Evolutionary conservation across 306 rosid species (phyloP), one percentile per base, ranked within the genome.

Genomic region (Casuarina glauca): DNA sequence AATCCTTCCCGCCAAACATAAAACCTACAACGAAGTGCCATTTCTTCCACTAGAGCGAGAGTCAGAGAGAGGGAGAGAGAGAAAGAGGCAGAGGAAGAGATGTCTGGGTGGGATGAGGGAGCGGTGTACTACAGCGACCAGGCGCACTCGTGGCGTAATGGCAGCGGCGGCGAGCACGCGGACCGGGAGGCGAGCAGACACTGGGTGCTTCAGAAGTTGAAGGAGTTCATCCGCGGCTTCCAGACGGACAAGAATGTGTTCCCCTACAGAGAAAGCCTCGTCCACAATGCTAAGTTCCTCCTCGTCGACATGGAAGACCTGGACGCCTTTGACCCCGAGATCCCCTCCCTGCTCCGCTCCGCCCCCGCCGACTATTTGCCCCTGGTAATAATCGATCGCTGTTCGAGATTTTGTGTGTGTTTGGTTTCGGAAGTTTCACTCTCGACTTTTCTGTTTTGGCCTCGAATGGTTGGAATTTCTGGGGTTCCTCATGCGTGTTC

Each of bases 71-170:
- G 42, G 19, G 74, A 42, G 70, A 61, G 70, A 48, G 55, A 84
- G 83, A 44, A 39, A 73, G 77, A 75, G 20, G 13, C 35, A 2
- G 39, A 67, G 76, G 53, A 80, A 76, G 79, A 78, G 6, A 93
- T 95, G 99, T 93, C 99, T 17, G 99, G 97, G 3, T 95, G 99
- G 99, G 99, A 95, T 79, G 99, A 95, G 74, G 99, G 99, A 70
- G 99, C 90, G 15, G 79, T 95, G 55, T 93, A 83, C 89, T 95
- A 95, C 87, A 95, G 97, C 78, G 99, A 95, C 80, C 99, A 93
- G 83, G 96, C 99, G 2, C 92, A 91, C 82, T 91, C 97, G 3
- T 91, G 90, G 78, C 97, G 94, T 3, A 91, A 82, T 66, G 85
- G 86, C 12, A 79, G 75, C 76, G 85, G 81, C 52, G 78, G 80